A percentile compares a stretch with the other conserved stretches of the same genome.
phyloP scores from a whole-genome alignment of 305 asterid genomes.

The Euphrasia arctica region DNA sequence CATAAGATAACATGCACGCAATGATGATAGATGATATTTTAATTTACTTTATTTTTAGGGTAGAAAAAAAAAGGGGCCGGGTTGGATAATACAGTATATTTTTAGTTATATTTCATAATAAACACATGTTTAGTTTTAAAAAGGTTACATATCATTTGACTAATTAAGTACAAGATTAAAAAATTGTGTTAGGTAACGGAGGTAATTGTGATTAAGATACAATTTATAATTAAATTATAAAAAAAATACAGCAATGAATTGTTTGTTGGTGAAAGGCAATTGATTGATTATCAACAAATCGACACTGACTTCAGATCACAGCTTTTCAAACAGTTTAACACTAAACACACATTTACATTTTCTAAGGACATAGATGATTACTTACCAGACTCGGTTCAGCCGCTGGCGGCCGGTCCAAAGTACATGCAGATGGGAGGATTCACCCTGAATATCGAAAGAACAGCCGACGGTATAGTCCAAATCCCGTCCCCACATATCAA shows the following conservation, averaged over 20 bases:
- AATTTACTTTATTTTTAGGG: too few species aligned
- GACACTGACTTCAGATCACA: too few species aligned
- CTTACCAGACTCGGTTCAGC: constrained; percentile 32
- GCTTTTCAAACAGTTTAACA: too few species aligned
- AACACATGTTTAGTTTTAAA: neutral
- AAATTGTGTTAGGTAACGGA: neutral
- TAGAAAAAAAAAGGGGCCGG: neutral
- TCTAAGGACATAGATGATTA: constrained; percentile 20
- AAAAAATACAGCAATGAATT: too few species aligned
- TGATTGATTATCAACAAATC: too few species aligned
- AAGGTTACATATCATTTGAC: neutral
- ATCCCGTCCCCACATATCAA: constrained; percentile 92
- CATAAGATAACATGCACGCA: too few species aligned
- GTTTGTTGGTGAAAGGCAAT: too few species aligned
- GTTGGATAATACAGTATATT: neutral
- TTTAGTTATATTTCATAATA: neutral
- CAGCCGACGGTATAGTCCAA: constrained; percentile 95
- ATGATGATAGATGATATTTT: too few species aligned
- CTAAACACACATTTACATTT: constrained; percentile 12
- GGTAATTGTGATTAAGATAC: neutral
- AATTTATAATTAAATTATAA: too few species aligned
- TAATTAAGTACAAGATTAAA: neutral
- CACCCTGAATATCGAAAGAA: constrained; percentile 79
- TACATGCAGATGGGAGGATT: constrained; percentile 96
- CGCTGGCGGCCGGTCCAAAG: constrained; percentile 64